A percentile compares a stretch with the other conserved stretches of the same genome.
Conservation (phyloP, 495 filamentous ascomycete genomes). For the Podospora pseudopauciseta region DNA sequence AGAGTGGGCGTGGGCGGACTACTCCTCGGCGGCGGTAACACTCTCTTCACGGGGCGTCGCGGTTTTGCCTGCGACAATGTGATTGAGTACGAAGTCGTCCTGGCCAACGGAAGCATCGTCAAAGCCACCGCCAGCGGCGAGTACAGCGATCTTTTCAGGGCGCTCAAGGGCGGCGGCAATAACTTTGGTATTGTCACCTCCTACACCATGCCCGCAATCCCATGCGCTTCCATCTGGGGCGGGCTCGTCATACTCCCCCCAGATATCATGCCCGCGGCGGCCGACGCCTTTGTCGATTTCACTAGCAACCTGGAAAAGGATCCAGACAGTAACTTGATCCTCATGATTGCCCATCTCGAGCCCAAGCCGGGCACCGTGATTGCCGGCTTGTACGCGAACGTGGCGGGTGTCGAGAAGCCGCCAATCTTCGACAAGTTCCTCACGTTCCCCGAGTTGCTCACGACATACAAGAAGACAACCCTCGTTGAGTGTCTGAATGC, state of each 20-base stretch:
- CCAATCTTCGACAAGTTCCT: background rate
- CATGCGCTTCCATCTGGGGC: background rate
- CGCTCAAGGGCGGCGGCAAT: constrained; percentile 54
- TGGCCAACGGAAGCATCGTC: constrained; percentile 46
- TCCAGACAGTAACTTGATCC: background rate
- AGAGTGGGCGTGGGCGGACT: constrained; percentile 51
- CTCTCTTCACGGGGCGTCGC: constrained; percentile 20
- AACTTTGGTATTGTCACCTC: constrained; percentile 56
- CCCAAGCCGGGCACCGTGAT: background rate
- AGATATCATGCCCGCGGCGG: background rate
- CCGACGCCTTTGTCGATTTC: background rate
- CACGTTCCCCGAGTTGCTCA: background rate
- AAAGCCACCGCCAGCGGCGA: constrained; percentile 33
- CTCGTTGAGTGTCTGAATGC: background rate
- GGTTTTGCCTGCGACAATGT: constrained; percentile 41
- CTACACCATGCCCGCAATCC: constrained; percentile 22
- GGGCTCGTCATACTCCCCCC: background rate
- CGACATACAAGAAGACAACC: background rate
- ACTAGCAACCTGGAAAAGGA: background rate
- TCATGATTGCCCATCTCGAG: background rate
- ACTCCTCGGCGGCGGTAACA: background rate
- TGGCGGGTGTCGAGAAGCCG: background rate
- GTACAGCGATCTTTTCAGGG: constrained; percentile 53
- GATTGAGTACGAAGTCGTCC: constrained; percentile 46
- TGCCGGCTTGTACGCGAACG: background rate